These are phyloP conservation scores for Chlorella sp. DNA, from an alignment of 139 green algal species.

Conservation along the genomic window DNA sequence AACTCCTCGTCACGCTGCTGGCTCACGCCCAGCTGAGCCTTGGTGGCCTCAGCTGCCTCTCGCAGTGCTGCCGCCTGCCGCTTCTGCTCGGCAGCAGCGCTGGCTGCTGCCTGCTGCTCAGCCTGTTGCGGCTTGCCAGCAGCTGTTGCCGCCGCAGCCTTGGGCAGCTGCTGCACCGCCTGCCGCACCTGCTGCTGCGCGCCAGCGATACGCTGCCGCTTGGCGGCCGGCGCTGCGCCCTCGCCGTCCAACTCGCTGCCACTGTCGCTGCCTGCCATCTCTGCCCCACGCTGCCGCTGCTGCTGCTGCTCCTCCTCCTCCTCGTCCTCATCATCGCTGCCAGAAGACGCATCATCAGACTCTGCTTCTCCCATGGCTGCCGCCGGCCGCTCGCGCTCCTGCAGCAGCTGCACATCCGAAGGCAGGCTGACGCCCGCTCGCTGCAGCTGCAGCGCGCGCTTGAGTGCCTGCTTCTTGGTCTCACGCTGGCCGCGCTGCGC, in stretches of 20 bases:
- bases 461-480: slow-evolving; percentile 81
- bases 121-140: background rate
- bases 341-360: background rate
- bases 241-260: background rate
- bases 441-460: slow-evolving; percentile 67
- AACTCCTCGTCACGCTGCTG: slow-evolving; percentile 1
- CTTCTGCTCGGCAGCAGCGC: background rate
- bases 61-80: slow-evolving; percentile 1
- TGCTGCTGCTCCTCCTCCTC: slow-evolving; percentile 7
- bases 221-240: background rate
- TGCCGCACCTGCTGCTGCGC: background rate
- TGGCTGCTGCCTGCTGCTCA: background rate
- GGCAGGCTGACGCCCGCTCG: slow-evolving; percentile 60
- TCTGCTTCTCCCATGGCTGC: background rate
- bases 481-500: slow-evolving; percentile 68
- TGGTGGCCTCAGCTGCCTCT: background rate
- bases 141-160: background rate
- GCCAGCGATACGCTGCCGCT: slow-evolving; percentile 7
- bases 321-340: background rate
- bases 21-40: slow-evolving; percentile 29
- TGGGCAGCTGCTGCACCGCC: background rate
- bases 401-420: background rate
- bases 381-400: slow-evolving; percentile 21
- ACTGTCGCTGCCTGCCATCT: background rate
- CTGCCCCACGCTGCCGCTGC: background rate